Percentiles rank a stretch among this genome's conserved stretches.
Evolutionary conservation across 345 rosid species (phyloP).

Genomic region (Corchorus olitorius): DNA sequence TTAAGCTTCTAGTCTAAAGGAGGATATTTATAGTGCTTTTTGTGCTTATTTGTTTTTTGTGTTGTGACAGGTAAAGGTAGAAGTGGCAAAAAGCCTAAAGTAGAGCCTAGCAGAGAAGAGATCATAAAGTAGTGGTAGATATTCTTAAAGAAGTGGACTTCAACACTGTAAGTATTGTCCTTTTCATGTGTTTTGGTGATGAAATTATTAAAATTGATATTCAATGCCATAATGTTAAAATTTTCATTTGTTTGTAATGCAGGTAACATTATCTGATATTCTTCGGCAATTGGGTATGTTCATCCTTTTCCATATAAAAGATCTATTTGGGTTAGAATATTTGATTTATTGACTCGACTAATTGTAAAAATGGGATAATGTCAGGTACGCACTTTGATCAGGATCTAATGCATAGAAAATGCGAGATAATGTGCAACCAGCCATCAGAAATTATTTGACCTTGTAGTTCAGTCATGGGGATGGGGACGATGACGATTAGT

Average conservation of each 20-base stretch:
- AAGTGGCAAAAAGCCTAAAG: constrained; percentile 60
- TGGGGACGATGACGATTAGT: constrained; percentile 44
- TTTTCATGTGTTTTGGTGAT: constrained; percentile 9
- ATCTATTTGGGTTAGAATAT: background rate
- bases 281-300: constrained; percentile 74
- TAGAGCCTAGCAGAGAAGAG: constrained; percentile 80
- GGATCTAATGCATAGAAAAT: constrained; percentile 77
- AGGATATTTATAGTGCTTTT: background rate
- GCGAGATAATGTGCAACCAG: no score
- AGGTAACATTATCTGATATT: constrained; percentile 95
- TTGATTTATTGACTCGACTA: background rate
- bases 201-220: constrained; percentile 1
- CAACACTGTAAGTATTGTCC: constrained; percentile 69
- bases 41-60: constrained; percentile 15
- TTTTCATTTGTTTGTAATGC: constrained; percentile 32
- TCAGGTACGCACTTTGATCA: constrained; percentile 75
- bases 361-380: constrained; percentile 18
- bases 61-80: constrained; percentile 56
- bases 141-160: constrained; percentile 95
- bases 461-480: constrained; percentile 67
- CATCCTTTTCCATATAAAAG: background rate
- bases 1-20: background rate
- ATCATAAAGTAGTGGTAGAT: constrained; percentile 80
- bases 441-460: no score
- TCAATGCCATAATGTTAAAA: background rate